Evolutionary conservation across 2,329 filamentous ascomycete genomes (phyloP), one percentile per base, ranked within the genome.

Genomic region (Parastagonospora nodorum): DNA sequence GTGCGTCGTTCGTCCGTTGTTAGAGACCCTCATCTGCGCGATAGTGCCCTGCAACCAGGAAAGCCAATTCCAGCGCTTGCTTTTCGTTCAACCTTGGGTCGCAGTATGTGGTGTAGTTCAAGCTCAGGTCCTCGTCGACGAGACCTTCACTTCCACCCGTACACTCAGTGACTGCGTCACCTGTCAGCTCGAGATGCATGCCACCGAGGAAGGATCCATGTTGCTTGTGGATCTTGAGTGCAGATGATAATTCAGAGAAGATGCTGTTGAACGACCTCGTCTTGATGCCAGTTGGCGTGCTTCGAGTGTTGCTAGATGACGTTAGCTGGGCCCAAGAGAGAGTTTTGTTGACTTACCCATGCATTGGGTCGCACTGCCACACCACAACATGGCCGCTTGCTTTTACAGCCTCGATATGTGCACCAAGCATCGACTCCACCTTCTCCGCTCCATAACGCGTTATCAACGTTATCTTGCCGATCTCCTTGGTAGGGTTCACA

Each of bases 351-450:
- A 58, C 71, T 66, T 63, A 75, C 75, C 94, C 94, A 76, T 99
- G 94, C 94, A 99, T 99, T 16, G 94, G 94, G 75, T 99, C 94
- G 77, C 93, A 97, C 77, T 97, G 94, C 93, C 93, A 97, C 63
- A 97, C 90, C 4, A 96, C 91, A 16, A 81, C 66, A 68, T 88
- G 85, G 0, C 82, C 91, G 50, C 89, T 92, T 63, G 82, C 82
- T 73, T 94, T 88, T 24, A 99, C 93, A 32, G 90, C 91, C 61
- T 88, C 85, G 71, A 99, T 97, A 75, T 97, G 94, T 8, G 78
- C 81, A 0, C 92, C 90, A 0, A 99, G 83, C 56, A 96, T 84
- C 5, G 82, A 75, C 42, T 84, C 80, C 36, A 99, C 90, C 61
- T 89, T 89, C 36, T 79, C 78, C 12, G 90, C 89, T 53, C 94